Evolutionary conservation across 163 green algal species (phyloP).

Genomic region (Prototheca cutis): DNA sequence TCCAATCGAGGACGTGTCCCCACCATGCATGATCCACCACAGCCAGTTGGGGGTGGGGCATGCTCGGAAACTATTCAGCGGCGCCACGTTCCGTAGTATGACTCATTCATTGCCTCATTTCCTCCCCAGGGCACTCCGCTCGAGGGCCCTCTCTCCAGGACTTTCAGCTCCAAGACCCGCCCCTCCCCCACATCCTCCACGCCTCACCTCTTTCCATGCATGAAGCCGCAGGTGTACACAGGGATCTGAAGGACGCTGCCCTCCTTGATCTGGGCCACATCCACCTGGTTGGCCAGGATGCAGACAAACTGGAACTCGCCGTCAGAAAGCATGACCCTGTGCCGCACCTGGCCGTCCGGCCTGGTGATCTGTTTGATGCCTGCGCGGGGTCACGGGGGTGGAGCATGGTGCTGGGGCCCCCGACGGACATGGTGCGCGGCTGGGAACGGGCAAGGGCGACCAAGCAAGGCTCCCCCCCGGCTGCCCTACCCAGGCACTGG

Average conservation of each 20-base stretch:
- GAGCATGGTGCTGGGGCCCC: no score
- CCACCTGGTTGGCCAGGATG: conserved; percentile 77
- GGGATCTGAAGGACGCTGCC: conserved; percentile 53
- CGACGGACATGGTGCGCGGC: no score
- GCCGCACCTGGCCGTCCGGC: conserved; percentile 13
- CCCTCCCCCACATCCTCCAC: conserved; percentile 60
- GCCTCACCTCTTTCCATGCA: conserved; percentile 29
- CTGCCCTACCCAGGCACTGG: not conserved
- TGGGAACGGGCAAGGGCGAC: no score
- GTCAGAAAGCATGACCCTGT: conserved; percentile 33
- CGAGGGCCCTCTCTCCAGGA: conserved; percentile 21
- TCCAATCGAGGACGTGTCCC: no score
- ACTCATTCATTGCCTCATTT: no score
- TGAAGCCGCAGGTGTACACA: conserved; percentile 71
- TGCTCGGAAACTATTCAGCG: no score
- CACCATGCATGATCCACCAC: no score
- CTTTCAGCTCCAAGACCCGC: conserved; percentile 20
- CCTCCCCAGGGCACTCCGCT: no score
- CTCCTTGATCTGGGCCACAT: conserved; percentile 27
- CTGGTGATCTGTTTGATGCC: conserved; percentile 22
- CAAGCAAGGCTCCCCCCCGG: not conserved
- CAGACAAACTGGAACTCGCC: conserved; percentile 32
- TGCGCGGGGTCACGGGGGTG: no score
- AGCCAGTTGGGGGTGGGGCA: no score
- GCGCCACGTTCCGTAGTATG: no score